Base-by-base conservation (phyloP, 2,329 filamentous ascomycete genomes). In the Talaromyces amestolkiae region DNA sequence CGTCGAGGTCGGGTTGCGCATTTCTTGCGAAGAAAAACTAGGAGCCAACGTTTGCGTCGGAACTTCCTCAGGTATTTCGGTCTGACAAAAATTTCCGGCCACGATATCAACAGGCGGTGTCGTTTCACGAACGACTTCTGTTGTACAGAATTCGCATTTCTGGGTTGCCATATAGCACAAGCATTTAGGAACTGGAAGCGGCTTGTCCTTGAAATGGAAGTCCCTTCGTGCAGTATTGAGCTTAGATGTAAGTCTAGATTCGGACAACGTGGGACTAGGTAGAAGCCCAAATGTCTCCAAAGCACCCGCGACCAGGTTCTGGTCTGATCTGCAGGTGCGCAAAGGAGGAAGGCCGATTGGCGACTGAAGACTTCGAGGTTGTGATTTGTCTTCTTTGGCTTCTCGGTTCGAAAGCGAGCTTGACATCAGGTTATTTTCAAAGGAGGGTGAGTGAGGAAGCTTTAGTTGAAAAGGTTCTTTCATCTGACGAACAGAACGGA, bases 401-500 rank as follows among this genome's bases (percentile, higher is more conserved):
- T 66, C 61, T 43, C 56, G 51, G 10, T 33, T 61, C 7, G 61
- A 43, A 5, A 71, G 15, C 68, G 60, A 69, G 39, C 2, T 65
- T 49, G 51, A 33, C 17, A 24, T 27, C 24, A 24, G 39, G 61
- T 62, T 68, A 17, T 68, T 71, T 49, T 78, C 76, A 35, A 69
- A 66, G 0, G 75, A 75, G 10, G 77, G 76, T 2, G 76, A 78
- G 7, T 69, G 63, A 9, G 76, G 76, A 13, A 78, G 69, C 63
- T 73, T 74, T 17, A 78, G 66, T 45, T 76, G 76, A 41, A 78
- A 78, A 15, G 77, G 76, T 59, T 78, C 72, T 54, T 78, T 78
- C 77, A 78, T 78, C 65, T 68, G 74, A 19, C 75, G 73, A 10
- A 78, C 77, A 1, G 77, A 78, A 17, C 77, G 76, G 62, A 78